These are phyloP conservation scores for Sarocladiaceae sp. DNA, from an alignment of 2,329 filamentous ascomycete species.

Conservation along the genomic window DNA sequence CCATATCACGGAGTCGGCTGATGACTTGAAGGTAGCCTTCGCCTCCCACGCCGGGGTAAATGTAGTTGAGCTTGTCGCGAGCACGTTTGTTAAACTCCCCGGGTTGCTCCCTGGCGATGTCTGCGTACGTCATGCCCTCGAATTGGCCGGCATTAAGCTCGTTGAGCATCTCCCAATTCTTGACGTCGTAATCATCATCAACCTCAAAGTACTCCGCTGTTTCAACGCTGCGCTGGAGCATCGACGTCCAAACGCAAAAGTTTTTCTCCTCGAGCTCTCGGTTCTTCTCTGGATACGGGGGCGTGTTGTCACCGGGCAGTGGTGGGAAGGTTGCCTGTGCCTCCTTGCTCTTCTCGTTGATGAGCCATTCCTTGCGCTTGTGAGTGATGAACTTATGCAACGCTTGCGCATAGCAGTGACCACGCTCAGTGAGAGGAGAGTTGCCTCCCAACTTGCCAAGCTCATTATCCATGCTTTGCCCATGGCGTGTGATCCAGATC, in stretches of 20 bases:
- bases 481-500: conserved; percentile 97
- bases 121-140: conserved; percentile 91
- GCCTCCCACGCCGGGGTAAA: conserved; percentile 91
- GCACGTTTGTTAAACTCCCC: conserved; percentile 79
- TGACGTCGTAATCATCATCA: conserved; percentile 93
- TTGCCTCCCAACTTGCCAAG: conserved; percentile 88
- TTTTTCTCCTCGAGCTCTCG: conserved; percentile 72
- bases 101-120: conserved; percentile 74
- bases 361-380: conserved; percentile 77
- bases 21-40: conserved; percentile 98
- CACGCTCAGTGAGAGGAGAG: conserved; percentile 76
- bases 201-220: conserved; percentile 84
- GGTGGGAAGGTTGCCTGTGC: conserved; percentile 82
- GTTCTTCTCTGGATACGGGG: conserved; percentile 84
- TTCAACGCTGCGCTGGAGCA: conserved; percentile 86
- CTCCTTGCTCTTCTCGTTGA: conserved; percentile 75
- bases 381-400: conserved; percentile 80
- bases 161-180: conserved; percentile 97
- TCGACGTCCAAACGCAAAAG: conserved; percentile 98
- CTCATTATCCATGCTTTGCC: conserved; percentile 84
- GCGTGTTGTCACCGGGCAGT: conserved; percentile 83
- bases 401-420: conserved; percentile 71
- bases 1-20: conserved; percentile 89
- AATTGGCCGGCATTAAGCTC: conserved; percentile 91
- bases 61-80: conserved; percentile 88